phyloP scores from a whole-genome alignment of 257 asterid species.

The Solanum sparsipilum region DNA sequence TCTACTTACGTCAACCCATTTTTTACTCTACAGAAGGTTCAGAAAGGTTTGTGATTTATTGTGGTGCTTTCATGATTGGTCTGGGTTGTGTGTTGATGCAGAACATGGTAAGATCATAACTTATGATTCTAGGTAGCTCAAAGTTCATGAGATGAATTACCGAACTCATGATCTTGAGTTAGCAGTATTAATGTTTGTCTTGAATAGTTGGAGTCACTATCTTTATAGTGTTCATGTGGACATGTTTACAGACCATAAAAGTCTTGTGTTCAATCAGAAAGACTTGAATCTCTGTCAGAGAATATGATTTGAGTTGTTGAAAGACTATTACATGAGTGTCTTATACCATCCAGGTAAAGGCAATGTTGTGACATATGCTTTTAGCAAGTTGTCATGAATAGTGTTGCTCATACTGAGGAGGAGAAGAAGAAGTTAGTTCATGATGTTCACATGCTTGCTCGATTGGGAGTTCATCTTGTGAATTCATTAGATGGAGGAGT shows the following conservation, averaged over 20 bases:
- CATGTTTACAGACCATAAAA: too few species aligned
- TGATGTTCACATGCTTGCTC: neutral
- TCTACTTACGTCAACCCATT: neutral
- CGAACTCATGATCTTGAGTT: too few species aligned
- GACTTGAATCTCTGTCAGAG: neutral
- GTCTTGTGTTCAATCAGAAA: neutral
- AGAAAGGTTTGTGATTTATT: too few species aligned
- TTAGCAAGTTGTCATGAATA: neutral
- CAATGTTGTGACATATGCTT: neutral
- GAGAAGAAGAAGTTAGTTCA: neutral
- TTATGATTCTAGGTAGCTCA: neutral
- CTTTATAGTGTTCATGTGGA: too few species aligned
- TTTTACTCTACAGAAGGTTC: too few species aligned
- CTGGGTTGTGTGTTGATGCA: too few species aligned
- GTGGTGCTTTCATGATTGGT: neutral
- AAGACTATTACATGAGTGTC: neutral
- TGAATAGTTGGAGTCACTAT: neutral
- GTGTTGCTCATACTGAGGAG: rapidly evolving
- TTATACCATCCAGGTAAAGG: neutral
- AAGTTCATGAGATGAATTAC: neutral
- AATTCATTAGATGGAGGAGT: too few species aligned
- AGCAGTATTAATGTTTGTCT: neutral
- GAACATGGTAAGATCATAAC: too few species aligned
- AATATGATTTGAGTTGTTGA: too few species aligned
- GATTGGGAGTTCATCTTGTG: too few species aligned